These are phyloP conservation scores for Botrytis tulipae DNA, from an alignment of 2,329 filamentous ascomycete species.

Conservation along the genomic window DNA sequence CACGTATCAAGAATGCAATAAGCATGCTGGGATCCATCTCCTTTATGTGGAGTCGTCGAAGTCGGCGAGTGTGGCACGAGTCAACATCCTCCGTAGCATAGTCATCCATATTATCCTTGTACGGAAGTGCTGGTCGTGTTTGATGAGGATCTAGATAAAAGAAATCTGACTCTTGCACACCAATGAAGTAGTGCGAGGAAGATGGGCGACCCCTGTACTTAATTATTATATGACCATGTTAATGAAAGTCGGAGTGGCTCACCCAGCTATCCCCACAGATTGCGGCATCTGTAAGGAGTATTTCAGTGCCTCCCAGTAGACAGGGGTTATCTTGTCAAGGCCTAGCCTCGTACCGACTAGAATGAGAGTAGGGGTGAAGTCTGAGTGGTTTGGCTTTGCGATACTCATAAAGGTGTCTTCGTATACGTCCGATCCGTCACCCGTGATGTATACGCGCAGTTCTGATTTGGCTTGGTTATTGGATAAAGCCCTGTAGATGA, in stretches of 20 bases:
- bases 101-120: slow-evolving; percentile 52
- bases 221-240: slow-evolving; percentile 21
- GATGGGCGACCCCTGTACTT: slow-evolving; percentile 76
- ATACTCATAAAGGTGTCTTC: slow-evolving; percentile 81
- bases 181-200: slow-evolving; percentile 71
- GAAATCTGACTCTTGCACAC: slow-evolving; percentile 70
- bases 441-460: slow-evolving; percentile 82
- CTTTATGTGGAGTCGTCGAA: slow-evolving; percentile 77
- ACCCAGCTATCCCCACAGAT: slow-evolving; percentile 96
- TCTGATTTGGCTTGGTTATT: slow-evolving; percentile 60
- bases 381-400: slow-evolving; percentile 63
- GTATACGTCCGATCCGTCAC: slow-evolving; percentile 88
- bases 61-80: slow-evolving; percentile 81
- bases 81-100: slow-evolving; percentile 73
- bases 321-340: slow-evolving; percentile 89
- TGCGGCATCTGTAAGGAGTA: slow-evolving; percentile 81
- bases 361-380: slow-evolving; percentile 81
- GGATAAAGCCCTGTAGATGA: slow-evolving; percentile 63
- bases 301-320: slow-evolving; percentile 94
- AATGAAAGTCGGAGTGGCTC: slow-evolving; percentile 33
- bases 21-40: slow-evolving; percentile 99
- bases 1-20: slow-evolving; percentile 83
- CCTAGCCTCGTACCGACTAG: slow-evolving; percentile 86
- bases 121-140: slow-evolving; percentile 73
- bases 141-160: slow-evolving; percentile 96